phyloP scores from a whole-genome alignment of 2,329 filamentous ascomycete genomes.

The Pestalotiopsis fici region DNA sequence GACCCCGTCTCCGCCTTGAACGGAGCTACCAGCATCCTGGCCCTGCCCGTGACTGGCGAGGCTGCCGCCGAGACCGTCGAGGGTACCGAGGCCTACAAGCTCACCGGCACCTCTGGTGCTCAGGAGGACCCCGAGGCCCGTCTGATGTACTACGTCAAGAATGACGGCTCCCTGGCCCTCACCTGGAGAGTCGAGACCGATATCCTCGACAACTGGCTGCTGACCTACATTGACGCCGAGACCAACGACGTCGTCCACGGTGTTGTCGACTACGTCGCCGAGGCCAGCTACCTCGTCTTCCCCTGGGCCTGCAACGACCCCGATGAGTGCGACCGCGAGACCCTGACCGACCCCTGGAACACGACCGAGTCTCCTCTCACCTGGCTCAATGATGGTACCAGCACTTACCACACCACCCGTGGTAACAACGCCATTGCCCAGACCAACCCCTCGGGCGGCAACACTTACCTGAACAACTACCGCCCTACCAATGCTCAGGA shows the following conservation, averaged over 20 bases:
- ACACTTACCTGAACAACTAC: conserved; percentile 47
- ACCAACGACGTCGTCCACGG: conserved; percentile 48
- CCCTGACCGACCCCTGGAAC: conserved; percentile 51
- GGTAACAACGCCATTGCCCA: conserved; percentile 63
- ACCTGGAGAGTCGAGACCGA: conserved; percentile 63
- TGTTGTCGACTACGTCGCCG: conserved; percentile 58
- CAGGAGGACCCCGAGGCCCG: conserved; percentile 54
- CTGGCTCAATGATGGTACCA: conserved; percentile 51
- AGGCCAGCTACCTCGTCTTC: conserved; percentile 57
- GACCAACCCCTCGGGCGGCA: conserved; percentile 46
- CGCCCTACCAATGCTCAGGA: conserved; percentile 43
- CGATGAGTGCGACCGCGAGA: conserved; percentile 42
- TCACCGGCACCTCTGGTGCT: conserved; percentile 50
- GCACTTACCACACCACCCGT: conserved; percentile 51
- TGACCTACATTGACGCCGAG: conserved; percentile 56
- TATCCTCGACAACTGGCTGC: conserved; percentile 56
- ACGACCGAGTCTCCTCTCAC: conserved; percentile 47
- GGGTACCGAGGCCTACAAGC: conserved; percentile 38
- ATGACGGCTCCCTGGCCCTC: conserved; percentile 46
- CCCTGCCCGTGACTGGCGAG: conserved; percentile 40
- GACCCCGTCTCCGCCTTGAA: conserved; percentile 45
- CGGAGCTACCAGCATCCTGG: conserved; percentile 37
- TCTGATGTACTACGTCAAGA: conserved; percentile 54
- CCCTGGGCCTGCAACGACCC: conserved; percentile 59
- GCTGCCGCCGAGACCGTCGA: conserved; percentile 38